Evolutionary conservation across 371 early-diverging fungal species (phyloP), one percentile per base, ranked within the genome.

Genomic region (Apophysomyces elegans): DNA sequence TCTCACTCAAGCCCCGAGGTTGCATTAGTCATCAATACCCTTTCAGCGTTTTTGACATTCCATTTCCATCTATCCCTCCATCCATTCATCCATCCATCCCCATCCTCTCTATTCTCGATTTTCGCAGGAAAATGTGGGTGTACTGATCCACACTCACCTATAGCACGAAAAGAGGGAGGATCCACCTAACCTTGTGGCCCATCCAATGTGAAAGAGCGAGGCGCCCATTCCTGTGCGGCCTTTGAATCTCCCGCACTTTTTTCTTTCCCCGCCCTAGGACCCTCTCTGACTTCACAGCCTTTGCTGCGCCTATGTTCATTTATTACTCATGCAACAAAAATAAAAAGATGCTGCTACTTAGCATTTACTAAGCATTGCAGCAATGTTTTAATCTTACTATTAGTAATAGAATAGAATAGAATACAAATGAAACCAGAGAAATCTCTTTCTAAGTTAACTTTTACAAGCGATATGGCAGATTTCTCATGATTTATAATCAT

Each of bases 81-180:
- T 50, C 32, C 21, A 50, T 2, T 26, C 32, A 32, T 50, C 21
- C 54, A 50, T 50, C 54, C 54, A 50, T 32, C 21, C 54, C 21
- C 21, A 41, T 41, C 41, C 11, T 13, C 13, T 8, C 8, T 21
- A 26, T 21, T 50, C 21, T 50, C 11, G 16, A 9, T 21, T 26
- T 21, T 21, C 21, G 9, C 21, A 16, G 21, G 9, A 50, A 50
- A 50, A 50, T 18, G 32, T 26, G 32, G 3, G 3, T 26, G 18
- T 9, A 50, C 21, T 21, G n/a, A 16, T 50, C 54, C 54, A 50
- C 32, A 50, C 54, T 50, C 54, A 50, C 54, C 54, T 21, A 21
- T 50, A 21, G 54, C 54, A 50, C 54, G 54, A 50, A 50, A 50
- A 50, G 54, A 50, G 54, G 32, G 5, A 21, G 54, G 54, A 50